Evolutionary conservation across 1,284 basidiomycete genomes (phyloP).

Genomic region (Sanghuangporus baumii): DNA sequence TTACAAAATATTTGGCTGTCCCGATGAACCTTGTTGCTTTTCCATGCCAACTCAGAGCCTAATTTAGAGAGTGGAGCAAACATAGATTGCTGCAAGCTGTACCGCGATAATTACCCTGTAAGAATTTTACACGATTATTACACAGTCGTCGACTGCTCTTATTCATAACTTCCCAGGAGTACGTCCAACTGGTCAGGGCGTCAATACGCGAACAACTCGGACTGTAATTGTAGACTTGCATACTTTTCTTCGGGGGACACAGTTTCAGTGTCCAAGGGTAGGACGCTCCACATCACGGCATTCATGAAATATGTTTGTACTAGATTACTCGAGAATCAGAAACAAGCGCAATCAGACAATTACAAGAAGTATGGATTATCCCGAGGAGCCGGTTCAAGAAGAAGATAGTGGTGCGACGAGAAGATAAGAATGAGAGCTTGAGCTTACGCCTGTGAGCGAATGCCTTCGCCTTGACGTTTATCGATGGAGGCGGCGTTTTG

Average conservation of each 20-base stretch:
- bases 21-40: slow-evolving; percentile 1
- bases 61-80: slow-evolving; percentile 98
- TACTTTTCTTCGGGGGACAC: neutral
- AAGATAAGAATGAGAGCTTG: neutral
- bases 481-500: neutral
- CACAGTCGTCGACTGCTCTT: neutral
- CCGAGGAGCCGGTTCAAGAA: neutral
- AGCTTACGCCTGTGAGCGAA: neutral
- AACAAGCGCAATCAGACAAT: neutral
- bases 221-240: slow-evolving; percentile 32
- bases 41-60: slow-evolving; percentile 61
- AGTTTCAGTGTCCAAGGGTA: neutral
- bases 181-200: slow-evolving; percentile 65
- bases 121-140: slow-evolving; percentile 19
- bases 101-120: slow-evolving; percentile 75
- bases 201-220: slow-evolving; percentile 71
- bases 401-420: neutral
- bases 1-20: neutral
- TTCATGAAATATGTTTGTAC: neutral
- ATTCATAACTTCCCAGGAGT: slow-evolving; percentile 40
- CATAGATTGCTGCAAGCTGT: slow-evolving; percentile 95
- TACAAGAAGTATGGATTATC: neutral
- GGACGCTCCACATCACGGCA: neutral
- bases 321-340: neutral
- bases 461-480: neutral